Evolutionary conservation across 805 yeast genomes (phyloP).

Genomic region (Nematodospora valgi): DNA sequence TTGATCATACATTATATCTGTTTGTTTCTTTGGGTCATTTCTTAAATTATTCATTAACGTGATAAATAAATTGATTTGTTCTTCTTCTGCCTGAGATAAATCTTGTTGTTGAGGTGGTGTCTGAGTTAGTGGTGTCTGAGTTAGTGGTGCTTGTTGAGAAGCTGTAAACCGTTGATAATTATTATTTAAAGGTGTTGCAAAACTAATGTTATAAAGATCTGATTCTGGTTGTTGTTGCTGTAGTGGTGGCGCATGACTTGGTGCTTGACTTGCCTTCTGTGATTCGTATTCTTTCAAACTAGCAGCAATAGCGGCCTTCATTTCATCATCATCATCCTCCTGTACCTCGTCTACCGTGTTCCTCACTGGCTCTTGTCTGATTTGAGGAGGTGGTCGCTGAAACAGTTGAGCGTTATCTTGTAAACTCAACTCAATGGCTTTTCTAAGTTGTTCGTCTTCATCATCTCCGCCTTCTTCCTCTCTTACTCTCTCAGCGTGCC

Average conservation of each 20-base stretch:
- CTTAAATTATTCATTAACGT: slow-evolving; percentile 56
- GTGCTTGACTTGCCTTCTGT: slow-evolving; percentile 12
- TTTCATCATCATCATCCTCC: slow-evolving; percentile 69
- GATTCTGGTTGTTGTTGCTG: slow-evolving; percentile 15
- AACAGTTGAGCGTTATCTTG: slow-evolving; percentile 40
- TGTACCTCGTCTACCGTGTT: slow-evolving; percentile 12
- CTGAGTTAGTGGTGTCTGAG: slow-evolving; percentile 9
- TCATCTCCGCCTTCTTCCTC: slow-evolving; percentile 20
- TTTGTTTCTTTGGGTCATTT: slow-evolving; percentile 42
- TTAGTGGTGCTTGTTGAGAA: slow-evolving; percentile 7
- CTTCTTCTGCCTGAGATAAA: slow-evolving; percentile 63
- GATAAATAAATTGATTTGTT: slow-evolving; percentile 63
- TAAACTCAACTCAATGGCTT: slow-evolving; percentile 77
- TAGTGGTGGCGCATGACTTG: slow-evolving; percentile 8
- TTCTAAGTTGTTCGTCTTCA: slow-evolving; percentile 73
- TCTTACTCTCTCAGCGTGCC: background rate
- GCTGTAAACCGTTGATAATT: slow-evolving; percentile 5
- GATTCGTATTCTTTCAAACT: slow-evolving; percentile 71
- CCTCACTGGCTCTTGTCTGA: slow-evolving; percentile 23
- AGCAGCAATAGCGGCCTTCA: slow-evolving; percentile 93
- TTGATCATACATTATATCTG: slow-evolving; percentile 41
- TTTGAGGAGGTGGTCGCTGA: slow-evolving; percentile 11
- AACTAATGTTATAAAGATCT: slow-evolving; percentile 26
- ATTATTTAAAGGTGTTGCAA: slow-evolving; percentile 16
- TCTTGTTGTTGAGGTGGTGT: slow-evolving; percentile 21